Conservation (phyloP, 2,329 filamentous ascomycete genomes). For the Elsinoe australis region DNA sequence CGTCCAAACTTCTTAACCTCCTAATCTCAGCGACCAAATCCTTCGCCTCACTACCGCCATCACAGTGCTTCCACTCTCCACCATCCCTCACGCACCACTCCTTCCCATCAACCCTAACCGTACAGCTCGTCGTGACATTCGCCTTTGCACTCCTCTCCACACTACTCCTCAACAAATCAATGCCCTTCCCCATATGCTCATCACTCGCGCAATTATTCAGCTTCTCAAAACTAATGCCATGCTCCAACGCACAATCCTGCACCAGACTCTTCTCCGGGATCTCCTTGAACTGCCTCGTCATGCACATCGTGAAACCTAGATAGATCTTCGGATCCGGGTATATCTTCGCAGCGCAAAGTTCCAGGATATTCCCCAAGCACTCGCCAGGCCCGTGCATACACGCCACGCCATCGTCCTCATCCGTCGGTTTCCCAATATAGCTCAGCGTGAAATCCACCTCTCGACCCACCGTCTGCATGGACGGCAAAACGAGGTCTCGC, state of each 20-base stretch:
- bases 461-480: constrained; percentile 71
- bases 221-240: constrained; percentile 73
- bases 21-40: constrained; percentile 66
- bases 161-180: constrained; percentile 60
- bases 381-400: constrained; percentile 87
- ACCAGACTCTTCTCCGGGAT: constrained; percentile 76
- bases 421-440: constrained; percentile 70
- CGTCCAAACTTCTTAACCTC: too few species aligned
- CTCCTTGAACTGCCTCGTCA: constrained; percentile 63
- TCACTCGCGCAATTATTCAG: constrained; percentile 75
- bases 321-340: constrained; percentile 81
- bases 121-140: constrained; percentile 42
- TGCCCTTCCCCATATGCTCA: constrained; percentile 64
- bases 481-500: constrained; percentile 69
- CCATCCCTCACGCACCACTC: constrained; percentile 77
- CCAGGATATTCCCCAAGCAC: constrained; percentile 89
- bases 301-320: constrained; percentile 88
- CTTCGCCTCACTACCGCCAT: constrained; percentile 56
- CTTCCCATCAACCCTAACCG: constrained; percentile 60
- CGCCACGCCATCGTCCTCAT: constrained; percentile 70
- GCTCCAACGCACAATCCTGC: constrained; percentile 81
- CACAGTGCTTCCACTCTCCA: constrained; percentile 72
- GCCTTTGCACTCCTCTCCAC: constrained; percentile 52
- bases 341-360: constrained; percentile 77
- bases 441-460: constrained; percentile 89